Conservation (phyloP, 2,329 filamentous ascomycete species). For the Leptographium procerum region DNA sequence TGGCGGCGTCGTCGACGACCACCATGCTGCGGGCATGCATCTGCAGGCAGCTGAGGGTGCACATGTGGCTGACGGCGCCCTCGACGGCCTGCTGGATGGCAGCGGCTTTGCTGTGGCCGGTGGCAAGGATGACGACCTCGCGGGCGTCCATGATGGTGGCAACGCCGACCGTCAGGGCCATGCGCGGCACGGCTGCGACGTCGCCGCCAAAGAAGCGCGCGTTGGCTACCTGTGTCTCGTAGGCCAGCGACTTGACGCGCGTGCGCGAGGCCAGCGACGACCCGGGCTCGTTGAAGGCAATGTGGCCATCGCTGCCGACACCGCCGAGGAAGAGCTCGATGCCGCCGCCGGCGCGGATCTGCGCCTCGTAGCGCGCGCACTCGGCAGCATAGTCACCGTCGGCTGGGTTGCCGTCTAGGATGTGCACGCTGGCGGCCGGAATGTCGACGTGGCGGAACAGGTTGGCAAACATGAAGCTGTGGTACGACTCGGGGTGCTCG, state of each 20-base stretch:
- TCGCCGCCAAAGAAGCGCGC: slow-evolving; percentile 61
- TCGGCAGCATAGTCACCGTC: slow-evolving; percentile 49
- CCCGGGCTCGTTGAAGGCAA: slow-evolving; percentile 72
- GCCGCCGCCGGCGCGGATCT: slow-evolving; percentile 55
- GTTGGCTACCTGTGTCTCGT: slow-evolving; percentile 68
- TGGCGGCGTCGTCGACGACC: slow-evolving; percentile 62
- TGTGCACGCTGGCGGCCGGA: slow-evolving; percentile 55
- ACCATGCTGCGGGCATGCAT: slow-evolving; percentile 61
- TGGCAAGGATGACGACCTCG: slow-evolving; percentile 64
- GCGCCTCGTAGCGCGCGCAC: slow-evolving; percentile 58
- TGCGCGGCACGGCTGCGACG: slow-evolving; percentile 51
- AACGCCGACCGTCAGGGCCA: slow-evolving; percentile 54
- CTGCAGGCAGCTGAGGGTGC: slow-evolving; percentile 63
- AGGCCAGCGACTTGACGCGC: slow-evolving; percentile 63
- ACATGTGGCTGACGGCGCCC: slow-evolving; percentile 66
- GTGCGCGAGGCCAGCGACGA: slow-evolving; percentile 59
- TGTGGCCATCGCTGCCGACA: slow-evolving; percentile 65
- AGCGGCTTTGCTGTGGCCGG: slow-evolving; percentile 58
- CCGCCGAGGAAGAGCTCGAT: slow-evolving; percentile 69
- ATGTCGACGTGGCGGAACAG: slow-evolving; percentile 67
- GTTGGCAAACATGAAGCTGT: slow-evolving; percentile 72
- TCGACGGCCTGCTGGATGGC: slow-evolving; percentile 63
- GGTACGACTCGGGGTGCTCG: slow-evolving; percentile 65
- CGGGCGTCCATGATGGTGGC: slow-evolving; percentile 50
- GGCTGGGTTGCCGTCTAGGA: slow-evolving; percentile 61